Percentiles rank a stretch among this genome's conserved stretches.
phyloP scores from a whole-genome alignment of 805 yeast genomes.

The Candida krabiensis region DNA sequence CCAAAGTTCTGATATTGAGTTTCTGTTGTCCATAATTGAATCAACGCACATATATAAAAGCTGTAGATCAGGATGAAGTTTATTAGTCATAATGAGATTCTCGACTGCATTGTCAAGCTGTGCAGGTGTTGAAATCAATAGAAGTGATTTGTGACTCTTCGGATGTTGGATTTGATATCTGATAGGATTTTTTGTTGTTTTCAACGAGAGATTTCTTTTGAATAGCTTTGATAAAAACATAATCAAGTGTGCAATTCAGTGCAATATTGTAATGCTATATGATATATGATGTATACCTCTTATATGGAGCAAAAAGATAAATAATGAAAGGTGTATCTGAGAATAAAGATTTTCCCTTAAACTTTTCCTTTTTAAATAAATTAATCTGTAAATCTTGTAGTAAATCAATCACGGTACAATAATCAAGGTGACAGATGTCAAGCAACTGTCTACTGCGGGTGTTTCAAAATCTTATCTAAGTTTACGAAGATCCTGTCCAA shows the following conservation, averaged over 20 bases:
- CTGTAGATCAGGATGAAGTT: conserved; percentile 13
- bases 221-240: background rate
- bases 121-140: conserved; percentile 31
- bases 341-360: no score
- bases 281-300: no score
- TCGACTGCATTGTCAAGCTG: conserved; percentile 22
- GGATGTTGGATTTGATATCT: conserved; percentile 4
- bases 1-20: conserved; percentile 32
- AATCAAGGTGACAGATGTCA: no score
- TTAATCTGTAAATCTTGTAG: no score
- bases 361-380: no score
- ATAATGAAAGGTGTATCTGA: no score
- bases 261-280: no score
- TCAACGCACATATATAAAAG: conserved; percentile 29
- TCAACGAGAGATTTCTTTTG: conserved; percentile 11
- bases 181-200: conserved; percentile 25
- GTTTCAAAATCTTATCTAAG: no score
- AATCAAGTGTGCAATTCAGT: background rate
- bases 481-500: no score
- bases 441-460: no score
- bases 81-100: conserved; percentile 11
- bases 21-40: conserved; percentile 23
- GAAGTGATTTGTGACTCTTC: conserved; percentile 17
- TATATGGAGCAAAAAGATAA: no score
- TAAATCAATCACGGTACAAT: no score